Evolutionary conservation across 1,284 basidiomycete species (phyloP), one percentile per base, ranked within the genome.

Genomic region (Ustilago trichophora): DNA sequence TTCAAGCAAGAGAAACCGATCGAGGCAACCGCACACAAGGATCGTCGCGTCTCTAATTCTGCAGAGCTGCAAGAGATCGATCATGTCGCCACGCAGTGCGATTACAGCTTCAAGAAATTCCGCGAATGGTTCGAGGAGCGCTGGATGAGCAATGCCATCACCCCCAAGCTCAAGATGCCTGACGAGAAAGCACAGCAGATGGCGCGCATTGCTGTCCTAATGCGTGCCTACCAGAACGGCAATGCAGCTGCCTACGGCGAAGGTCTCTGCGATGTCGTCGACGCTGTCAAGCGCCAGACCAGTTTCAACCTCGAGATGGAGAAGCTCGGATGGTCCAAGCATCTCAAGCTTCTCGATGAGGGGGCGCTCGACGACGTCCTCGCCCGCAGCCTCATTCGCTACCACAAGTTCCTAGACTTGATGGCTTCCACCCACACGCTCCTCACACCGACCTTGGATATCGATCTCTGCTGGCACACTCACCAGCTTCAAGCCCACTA

Each of bases 381-480:
- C 24, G 32, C 47, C 11, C 60, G 66, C 16, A 56, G 51, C 22
- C 22, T 76, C 21, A 62, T 75, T 11, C 60, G 75, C 15, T 77
- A 77, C 35, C 63, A 75, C 46, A 52, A 47, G 16, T 77, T 53
- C 43, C 41, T 76, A 6, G 49, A 70, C 13, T 51, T 77, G 13
- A 49, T 68, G 42, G 31, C 51, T 0, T 25, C 24, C 7, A 40
- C 36, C 15, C 27, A 37, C 31, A 45, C 45, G 4, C 34, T 72
- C 29, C 55, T 73, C 11, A 58, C 60, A 31, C 75, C 73, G 1
- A 76, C 73, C 7, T 41, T 77, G 19, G 75, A 77, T 31, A 76
- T 77, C 26, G 75, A 77, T 43, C 65, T 77, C 11, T 46, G 35
- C 37, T 77, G 73, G 71, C 75, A 77, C 35, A 76, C 75, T 3